Percentiles rank a stretch among this genome's conserved stretches.
Evolutionary conservation across 441 rosid genomes (phyloP).

Genomic region (Monsonia emarginata): DNA sequence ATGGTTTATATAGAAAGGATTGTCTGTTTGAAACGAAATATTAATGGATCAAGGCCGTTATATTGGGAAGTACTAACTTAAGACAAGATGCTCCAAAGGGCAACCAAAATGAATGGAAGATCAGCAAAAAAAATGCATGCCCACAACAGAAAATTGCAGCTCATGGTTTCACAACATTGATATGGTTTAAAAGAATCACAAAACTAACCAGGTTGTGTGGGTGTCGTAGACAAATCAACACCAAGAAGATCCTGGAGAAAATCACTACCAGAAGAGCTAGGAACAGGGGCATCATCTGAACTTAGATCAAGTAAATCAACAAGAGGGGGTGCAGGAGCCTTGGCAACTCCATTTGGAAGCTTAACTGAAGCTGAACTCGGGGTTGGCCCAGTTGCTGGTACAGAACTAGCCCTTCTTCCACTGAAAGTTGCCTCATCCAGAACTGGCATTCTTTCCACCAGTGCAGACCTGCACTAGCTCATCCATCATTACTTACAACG

Average conservation of each 20-base stretch:
- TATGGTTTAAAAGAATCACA: slow-evolving; percentile 14
- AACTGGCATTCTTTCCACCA: slow-evolving; percentile 98
- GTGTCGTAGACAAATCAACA: slow-evolving; percentile 46
- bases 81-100: slow-evolving; percentile 5
- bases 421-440: slow-evolving; percentile 89
- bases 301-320: slow-evolving; percentile 78
- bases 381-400: slow-evolving; percentile 58
- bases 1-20: neutral
- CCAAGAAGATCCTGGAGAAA: slow-evolving; percentile 88
- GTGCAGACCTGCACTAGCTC: slow-evolving; percentile 54
- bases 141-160: slow-evolving; percentile 2
- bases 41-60: neutral
- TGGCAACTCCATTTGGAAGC: slow-evolving; percentile 82
- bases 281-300: slow-evolving; percentile 69
- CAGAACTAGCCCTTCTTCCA: slow-evolving; percentile 71
- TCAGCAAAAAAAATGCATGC: neutral
- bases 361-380: slow-evolving; percentile 45
- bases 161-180: slow-evolving; percentile 7
- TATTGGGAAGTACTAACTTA: neutral
- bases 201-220: slow-evolving; percentile 59
- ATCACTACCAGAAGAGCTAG: slow-evolving; percentile 73
- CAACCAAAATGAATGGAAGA: neutral
- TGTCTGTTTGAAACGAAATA: neutral
- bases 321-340: slow-evolving; percentile 65
- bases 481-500: slow-evolving; percentile 21